Conservation (phyloP, 139 green algal genomes). For the Zygnema circumcarinatum region DNA sequence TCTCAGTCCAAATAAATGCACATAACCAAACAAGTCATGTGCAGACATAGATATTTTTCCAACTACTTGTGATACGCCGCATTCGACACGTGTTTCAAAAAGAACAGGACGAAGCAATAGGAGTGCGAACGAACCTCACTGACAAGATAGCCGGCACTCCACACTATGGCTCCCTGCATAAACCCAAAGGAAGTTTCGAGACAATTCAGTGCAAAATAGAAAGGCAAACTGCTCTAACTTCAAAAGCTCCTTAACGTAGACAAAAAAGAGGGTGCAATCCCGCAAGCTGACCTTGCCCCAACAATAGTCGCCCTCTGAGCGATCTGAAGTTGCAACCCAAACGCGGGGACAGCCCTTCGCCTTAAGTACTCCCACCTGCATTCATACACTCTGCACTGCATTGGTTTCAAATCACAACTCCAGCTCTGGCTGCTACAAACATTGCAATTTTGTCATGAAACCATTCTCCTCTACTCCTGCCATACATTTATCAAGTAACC, state of each 20-base stretch:
- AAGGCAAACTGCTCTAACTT: background rate
- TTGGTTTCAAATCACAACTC: no score
- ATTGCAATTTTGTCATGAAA: no score
- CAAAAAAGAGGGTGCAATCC: no score
- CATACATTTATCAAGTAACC: no score
- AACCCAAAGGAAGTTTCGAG: background rate
- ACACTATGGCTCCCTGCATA: background rate
- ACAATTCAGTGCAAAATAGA: background rate
- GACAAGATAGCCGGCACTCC: background rate
- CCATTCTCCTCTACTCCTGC: no score
- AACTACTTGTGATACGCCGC: background rate
- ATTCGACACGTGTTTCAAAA: background rate
- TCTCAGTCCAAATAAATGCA: no score
- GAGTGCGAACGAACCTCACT: background rate
- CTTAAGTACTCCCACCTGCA: background rate
- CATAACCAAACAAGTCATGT: background rate
- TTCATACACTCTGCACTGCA: no score
- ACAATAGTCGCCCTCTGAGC: background rate
- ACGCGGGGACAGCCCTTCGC: background rate
- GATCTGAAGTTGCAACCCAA: background rate
- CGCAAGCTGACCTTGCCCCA: background rate
- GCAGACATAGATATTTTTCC: background rate
- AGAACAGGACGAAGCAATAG: background rate
- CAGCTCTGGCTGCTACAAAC: no score
- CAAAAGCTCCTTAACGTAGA: background rate